A percentile compares a stretch with the other conserved stretches of the same genome.
Evolutionary conservation across 1,284 basidiomycete genomes (phyloP).

Genomic region (Tilletia indica): DNA sequence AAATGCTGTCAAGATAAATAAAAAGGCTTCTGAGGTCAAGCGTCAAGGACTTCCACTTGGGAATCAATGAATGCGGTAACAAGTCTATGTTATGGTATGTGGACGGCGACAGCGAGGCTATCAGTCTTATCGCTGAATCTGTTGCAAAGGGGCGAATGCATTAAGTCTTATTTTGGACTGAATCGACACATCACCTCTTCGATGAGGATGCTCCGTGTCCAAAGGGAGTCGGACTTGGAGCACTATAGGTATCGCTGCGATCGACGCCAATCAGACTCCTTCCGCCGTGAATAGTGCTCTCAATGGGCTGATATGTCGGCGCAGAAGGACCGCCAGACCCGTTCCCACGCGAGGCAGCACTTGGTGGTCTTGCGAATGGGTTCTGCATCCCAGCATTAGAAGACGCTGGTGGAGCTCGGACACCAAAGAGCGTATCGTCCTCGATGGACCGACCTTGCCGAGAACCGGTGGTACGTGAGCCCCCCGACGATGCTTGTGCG

Average conservation of each 20-base stretch:
- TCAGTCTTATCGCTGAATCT: no score
- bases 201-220: not conserved
- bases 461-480: not conserved
- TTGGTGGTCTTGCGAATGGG: slow-evolving; percentile 7
- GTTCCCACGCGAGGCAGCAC: not conserved
- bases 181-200: not conserved
- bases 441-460: slow-evolving; percentile 36
- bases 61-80: not conserved
- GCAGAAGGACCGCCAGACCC: not conserved
- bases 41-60: not conserved
- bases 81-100: not conserved
- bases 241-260: slow-evolving; percentile 45
- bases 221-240: slow-evolving; percentile 42
- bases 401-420: slow-evolving; percentile 22
- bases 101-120: not conserved
- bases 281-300: slow-evolving; percentile 39
- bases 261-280: slow-evolving; percentile 34
- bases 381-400: not conserved
- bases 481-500: not conserved
- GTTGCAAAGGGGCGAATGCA: no score
- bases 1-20: no score
- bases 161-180: no score
- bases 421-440: slow-evolving; percentile 52
- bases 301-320: not conserved
- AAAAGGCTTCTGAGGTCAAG: not conserved